These are phyloP conservation scores for Stereocaulon alpinum DNA, from an alignment of 495 filamentous ascomycete species.

Conservation along the genomic window DNA sequence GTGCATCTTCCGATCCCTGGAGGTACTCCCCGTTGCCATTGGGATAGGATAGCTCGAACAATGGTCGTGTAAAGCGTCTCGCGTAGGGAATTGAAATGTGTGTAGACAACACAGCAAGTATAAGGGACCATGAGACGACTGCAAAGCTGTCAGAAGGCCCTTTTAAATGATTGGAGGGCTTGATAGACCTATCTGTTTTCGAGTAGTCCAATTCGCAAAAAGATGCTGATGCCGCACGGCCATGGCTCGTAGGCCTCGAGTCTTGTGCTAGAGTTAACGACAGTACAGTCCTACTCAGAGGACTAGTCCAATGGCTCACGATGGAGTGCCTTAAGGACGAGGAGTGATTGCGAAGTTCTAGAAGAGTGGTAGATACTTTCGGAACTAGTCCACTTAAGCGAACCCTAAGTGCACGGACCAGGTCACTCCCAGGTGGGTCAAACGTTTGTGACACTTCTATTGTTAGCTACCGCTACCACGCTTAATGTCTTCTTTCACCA, in stretches of 20 bases:
- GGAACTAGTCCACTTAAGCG: background rate
- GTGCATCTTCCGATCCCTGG: slow-evolving; percentile 67
- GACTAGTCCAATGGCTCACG: background rate
- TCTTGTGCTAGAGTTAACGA: slow-evolving; percentile 6
- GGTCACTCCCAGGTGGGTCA: background rate
- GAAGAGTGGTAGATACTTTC: slow-evolving; percentile 6
- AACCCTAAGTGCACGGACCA: background rate
- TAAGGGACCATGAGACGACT: slow-evolving; percentile 72
- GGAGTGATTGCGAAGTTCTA: background rate
- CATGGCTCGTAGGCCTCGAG: background rate
- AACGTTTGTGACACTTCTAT: background rate
- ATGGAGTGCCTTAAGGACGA: background rate
- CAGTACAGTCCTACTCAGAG: slow-evolving; percentile 3
- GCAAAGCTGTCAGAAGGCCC: background rate
- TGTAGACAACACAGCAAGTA: slow-evolving; percentile 62
- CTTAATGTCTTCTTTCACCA: background rate
- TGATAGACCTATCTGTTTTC: slow-evolving; percentile 11
- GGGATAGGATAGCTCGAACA: slow-evolving; percentile 77
- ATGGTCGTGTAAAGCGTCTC: slow-evolving; percentile 62
- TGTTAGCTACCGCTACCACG: background rate
- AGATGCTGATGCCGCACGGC: slow-evolving; percentile 6
- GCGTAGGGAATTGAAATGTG: slow-evolving; percentile 71
- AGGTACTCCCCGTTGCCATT: slow-evolving; percentile 57
- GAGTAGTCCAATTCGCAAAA: slow-evolving; percentile 15
- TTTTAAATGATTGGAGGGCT: background rate